Base-by-base conservation (phyloP, 306 rosid genomes). In the Castanea mollissima region DNA sequence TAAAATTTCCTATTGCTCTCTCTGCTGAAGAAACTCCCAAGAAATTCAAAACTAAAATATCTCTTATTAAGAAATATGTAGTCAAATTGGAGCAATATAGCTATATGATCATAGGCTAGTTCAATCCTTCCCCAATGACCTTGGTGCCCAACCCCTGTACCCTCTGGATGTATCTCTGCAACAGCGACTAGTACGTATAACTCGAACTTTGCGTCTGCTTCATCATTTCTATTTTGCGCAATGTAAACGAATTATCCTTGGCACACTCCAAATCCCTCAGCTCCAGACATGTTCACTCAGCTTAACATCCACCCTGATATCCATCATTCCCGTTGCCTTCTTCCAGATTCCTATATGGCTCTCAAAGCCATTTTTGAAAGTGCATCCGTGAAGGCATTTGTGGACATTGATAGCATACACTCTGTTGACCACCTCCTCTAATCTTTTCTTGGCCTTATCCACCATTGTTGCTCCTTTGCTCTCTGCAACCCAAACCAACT, bases 171-270 rank as follows among this genome's bases (percentile, higher is more conserved):
- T 35, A 84, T 71, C 73, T 84, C 88, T 41, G 82, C 71, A 27
- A 84, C 86, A 16, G 88, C 82, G 79, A 84, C 86, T 18, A 84
- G 75, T 1, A 88, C 84, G 77, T 79, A 87, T 20, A 87, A 79
- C 82, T 81, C 88, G 70, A 84, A 86, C 78, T 84, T 84, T 34
- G 83, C 88, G 70, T 87, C 90, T 84, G 84, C 90, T 29, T 87
- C 86, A 1, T 82, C 88, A 0, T 87, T 87, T 74, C 85, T 82
- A 77, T 84, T 84, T 2, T 86, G 73, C 7, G 83, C 85, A 11
- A 87, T 32, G 46, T 81, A 85, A 29, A 4, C 86, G 85, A 46
- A 87, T 32, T 76, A 84, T 82, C 75, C 84, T 82, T 3, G 90
- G 90, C 49, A 87, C 88, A 16, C 88, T 81, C 7, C 90, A 78